These are phyloP conservation scores for Lizonia empirigonia DNA, from an alignment of 2,329 filamentous ascomycete genomes.

Conservation along the genomic window DNA sequence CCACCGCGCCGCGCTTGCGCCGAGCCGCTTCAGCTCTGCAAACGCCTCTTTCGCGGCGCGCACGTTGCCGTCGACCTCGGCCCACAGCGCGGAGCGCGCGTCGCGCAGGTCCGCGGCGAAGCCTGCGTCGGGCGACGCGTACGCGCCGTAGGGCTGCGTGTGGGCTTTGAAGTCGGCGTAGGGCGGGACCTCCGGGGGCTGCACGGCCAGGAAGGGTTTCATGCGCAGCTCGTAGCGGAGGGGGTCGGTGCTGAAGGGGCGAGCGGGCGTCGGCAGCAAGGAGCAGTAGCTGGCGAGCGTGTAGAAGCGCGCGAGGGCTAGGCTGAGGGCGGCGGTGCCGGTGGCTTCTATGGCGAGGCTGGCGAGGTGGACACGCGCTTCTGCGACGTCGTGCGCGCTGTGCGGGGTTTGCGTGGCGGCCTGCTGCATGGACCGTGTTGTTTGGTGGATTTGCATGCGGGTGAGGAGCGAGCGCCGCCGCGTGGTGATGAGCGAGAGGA, in stretches of 20 bases:
- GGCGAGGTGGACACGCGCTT: slow-evolving; percentile 24
- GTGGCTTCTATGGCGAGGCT: slow-evolving; percentile 36
- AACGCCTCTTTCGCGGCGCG: slow-evolving; percentile 45
- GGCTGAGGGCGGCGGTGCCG: slow-evolving; percentile 35
- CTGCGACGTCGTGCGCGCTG: slow-evolving; percentile 21
- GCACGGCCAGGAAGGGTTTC: slow-evolving; percentile 76
- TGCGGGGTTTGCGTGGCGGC: slow-evolving; percentile 1
- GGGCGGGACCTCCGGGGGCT: slow-evolving; percentile 69
- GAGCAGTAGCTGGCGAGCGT: slow-evolving; percentile 65
- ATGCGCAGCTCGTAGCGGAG: slow-evolving; percentile 83
- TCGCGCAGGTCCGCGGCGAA: slow-evolving; percentile 19
- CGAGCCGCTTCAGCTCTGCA: slow-evolving; percentile 45
- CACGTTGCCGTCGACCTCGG: slow-evolving; percentile 35
- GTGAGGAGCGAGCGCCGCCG: slow-evolving; percentile 30
- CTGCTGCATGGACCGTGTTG: slow-evolving; percentile 3
- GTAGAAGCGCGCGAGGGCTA: slow-evolving; percentile 62
- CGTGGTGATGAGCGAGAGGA: slow-evolving; percentile 36
- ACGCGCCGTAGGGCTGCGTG: slow-evolving; percentile 41
- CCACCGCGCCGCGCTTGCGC: slow-evolving; percentile 39
- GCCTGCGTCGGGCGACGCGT: slow-evolving; percentile 13
- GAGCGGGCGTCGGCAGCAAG: slow-evolving; percentile 57
- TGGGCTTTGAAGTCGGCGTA: slow-evolving; percentile 64
- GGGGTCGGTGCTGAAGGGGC: slow-evolving; percentile 70
- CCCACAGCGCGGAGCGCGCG: slow-evolving; percentile 26
- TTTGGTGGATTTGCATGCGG: slow-evolving; percentile 25